Evolutionary conservation across 2,329 filamentous ascomycete genomes (phyloP).

Genomic region (Colletotrichum shisoi): DNA sequence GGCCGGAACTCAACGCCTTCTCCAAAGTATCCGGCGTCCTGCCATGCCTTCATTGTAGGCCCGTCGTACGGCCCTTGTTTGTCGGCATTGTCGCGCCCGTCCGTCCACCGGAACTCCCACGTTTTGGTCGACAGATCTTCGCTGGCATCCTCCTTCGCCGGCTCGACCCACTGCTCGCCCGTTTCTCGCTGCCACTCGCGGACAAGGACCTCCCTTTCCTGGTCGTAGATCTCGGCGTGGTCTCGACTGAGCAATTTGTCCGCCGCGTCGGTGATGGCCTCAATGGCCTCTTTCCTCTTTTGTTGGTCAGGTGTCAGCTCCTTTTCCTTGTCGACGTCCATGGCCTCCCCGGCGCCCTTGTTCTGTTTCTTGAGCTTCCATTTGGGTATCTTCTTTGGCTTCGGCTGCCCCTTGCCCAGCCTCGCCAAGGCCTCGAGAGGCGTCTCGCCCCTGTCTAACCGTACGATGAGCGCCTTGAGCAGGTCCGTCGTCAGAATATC

Average conservation of each 20-base stretch:
- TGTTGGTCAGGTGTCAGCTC: constrained; percentile 73
- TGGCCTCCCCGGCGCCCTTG: constrained; percentile 62
- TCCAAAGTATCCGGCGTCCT: constrained; percentile 89
- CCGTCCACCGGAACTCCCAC: constrained; percentile 95
- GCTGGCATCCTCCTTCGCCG: constrained; percentile 47
- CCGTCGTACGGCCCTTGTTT: constrained; percentile 89
- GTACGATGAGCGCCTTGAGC: constrained; percentile 73
- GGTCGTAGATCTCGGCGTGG: constrained; percentile 89
- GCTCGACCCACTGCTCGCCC: constrained; percentile 80
- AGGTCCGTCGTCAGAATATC: constrained; percentile 76
- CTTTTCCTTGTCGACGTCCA: constrained; percentile 73
- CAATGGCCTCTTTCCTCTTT: constrained; percentile 75
- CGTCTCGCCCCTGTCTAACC: constrained; percentile 82
- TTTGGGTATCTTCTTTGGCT: constrained; percentile 66
- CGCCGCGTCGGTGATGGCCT: constrained; percentile 86
- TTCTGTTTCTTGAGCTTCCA: constrained; percentile 76
- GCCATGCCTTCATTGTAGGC: constrained; percentile 88
- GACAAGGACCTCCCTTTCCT: constrained; percentile 82
- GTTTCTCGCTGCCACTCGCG: constrained; percentile 85
- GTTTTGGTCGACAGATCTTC: constrained; percentile 49
- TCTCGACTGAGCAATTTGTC: constrained; percentile 85
- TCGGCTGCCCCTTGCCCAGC: constrained; percentile 71
- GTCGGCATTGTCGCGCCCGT: constrained; percentile 80
- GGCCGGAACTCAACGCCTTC: constrained; percentile 83
- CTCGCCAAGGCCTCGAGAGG: constrained; percentile 86